phyloP scores from a whole-genome alignment of 768 basidiomycete species.

The Macrolepiota fuliginosa region DNA sequence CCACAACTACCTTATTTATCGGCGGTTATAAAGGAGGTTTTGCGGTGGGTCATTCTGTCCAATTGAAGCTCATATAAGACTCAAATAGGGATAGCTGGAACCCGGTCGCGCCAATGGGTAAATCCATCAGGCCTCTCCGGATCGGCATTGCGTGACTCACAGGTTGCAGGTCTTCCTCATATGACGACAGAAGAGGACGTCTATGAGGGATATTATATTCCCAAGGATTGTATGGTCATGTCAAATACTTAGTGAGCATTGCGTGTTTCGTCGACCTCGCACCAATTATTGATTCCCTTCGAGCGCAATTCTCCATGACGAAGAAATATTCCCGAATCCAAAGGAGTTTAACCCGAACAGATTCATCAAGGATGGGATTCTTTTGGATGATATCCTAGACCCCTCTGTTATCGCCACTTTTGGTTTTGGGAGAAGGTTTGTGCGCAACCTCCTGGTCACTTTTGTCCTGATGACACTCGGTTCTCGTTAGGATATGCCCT shows the following conservation, averaged over 20 bases:
- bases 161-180: slow-evolving; percentile 27
- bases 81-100: not conserved
- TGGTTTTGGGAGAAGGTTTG: slow-evolving; percentile 30
- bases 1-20: not conserved
- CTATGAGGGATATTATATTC: slow-evolving; percentile 36
- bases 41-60: not conserved
- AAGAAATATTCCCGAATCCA: slow-evolving; percentile 18
- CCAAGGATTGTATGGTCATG: slow-evolving; percentile 19
- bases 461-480: not conserved
- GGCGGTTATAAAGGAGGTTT: not conserved
- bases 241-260: slow-evolving; percentile 17
- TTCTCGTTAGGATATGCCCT: slow-evolving; percentile 8
- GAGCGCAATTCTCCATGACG: slow-evolving; percentile 12
- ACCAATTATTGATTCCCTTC: too few relatives aligned
- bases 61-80: not conserved
- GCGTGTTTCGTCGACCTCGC: too few relatives aligned
- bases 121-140: too few relatives aligned
- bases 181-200: slow-evolving; percentile 32
- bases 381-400: slow-evolving; percentile 23
- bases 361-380: slow-evolving; percentile 18
- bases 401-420: slow-evolving; percentile 22
- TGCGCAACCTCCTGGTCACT: not conserved
- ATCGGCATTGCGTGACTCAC: too few relatives aligned
- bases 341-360: slow-evolving; percentile 19
- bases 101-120: too few relatives aligned